These are phyloP conservation scores for Litchi chinensis DNA, from an alignment of 345 rosid genomes.

Conservation along the genomic window DNA sequence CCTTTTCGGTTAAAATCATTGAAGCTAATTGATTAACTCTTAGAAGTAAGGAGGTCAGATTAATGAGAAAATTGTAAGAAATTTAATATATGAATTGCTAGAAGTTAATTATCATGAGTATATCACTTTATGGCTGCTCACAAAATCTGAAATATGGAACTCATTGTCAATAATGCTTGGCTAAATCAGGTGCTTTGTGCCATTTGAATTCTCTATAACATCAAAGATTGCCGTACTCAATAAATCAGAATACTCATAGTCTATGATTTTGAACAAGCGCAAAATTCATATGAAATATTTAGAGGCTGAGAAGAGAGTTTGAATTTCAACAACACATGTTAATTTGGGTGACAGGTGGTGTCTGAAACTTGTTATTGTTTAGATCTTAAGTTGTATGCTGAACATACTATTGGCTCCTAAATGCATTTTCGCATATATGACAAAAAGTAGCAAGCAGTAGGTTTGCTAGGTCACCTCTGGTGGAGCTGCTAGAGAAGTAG, in stretches of 20 bases:
- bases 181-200: neutral
- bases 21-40: neutral
- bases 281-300: neutral
- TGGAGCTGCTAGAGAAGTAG: neutral
- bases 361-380: neutral
- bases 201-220: neutral
- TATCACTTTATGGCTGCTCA: neutral
- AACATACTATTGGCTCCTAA: neutral
- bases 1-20: neutral
- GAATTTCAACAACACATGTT: neutral
- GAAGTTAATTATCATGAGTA: neutral
- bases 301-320: neutral
- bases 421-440: neutral
- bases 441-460: neutral
- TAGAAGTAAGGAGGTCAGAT: neutral
- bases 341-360: neutral
- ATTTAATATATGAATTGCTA: neutral
- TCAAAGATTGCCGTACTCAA: neutral
- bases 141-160: slow-evolving; percentile 2
- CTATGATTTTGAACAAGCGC: neutral
- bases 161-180: neutral
- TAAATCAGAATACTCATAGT: neutral
- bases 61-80: neutral
- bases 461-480: neutral
- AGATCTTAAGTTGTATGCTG: neutral